These are phyloP conservation scores for Leishmania guyanensis DNA, from an alignment of 208 protist species.

Conservation along the genomic window DNA sequence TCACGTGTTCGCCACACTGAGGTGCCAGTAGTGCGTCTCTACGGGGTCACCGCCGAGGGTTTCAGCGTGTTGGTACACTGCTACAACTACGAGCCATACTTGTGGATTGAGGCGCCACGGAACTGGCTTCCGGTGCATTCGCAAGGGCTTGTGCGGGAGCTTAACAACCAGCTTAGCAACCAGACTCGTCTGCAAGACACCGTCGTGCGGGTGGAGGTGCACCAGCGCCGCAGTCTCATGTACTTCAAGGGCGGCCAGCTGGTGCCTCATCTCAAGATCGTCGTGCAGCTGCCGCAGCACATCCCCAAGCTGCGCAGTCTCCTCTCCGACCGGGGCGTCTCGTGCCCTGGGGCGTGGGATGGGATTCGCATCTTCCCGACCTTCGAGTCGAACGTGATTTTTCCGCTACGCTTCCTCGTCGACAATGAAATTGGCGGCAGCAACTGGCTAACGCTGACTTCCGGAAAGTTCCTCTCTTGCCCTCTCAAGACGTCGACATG, in stretches of 20 bases:
- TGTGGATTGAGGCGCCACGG: constrained; percentile 92
- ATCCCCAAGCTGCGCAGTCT: constrained; percentile 86
- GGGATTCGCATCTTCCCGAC: constrained; percentile 90
- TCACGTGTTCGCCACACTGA: constrained; percentile 73
- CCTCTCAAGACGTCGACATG: constrained; percentile 66
- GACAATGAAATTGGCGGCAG: constrained; percentile 96
- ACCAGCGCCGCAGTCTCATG: constrained; percentile 83
- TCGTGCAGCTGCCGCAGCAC: constrained; percentile 90
- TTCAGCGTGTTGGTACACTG: constrained; percentile 92
- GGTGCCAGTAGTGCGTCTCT: constrained; percentile 92
- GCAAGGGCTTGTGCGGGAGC: constrained; percentile 64
- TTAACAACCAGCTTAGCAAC: constrained; percentile 75
- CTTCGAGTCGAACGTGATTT: constrained; percentile 99
- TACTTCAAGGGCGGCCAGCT: constrained; percentile 62
- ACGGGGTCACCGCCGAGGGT: constrained; percentile 93
- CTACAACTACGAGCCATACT: constrained; percentile 97
- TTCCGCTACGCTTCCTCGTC: constrained; percentile 98
- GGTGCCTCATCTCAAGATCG: constrained; percentile 79
- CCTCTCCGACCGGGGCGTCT: constrained; percentile 75
- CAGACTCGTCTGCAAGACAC: constrained; percentile 65
- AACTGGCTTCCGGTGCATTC: constrained; percentile 81
- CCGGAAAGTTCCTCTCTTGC: constrained; percentile 49
- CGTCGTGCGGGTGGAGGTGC: constrained; percentile 80
- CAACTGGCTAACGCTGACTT: constrained; percentile 94
- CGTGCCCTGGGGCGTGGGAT: constrained; percentile 74